Evolutionary conservation across 164 flowering plant genomes (phyloP).

Genomic region (Macadamia tetraphylla): DNA sequence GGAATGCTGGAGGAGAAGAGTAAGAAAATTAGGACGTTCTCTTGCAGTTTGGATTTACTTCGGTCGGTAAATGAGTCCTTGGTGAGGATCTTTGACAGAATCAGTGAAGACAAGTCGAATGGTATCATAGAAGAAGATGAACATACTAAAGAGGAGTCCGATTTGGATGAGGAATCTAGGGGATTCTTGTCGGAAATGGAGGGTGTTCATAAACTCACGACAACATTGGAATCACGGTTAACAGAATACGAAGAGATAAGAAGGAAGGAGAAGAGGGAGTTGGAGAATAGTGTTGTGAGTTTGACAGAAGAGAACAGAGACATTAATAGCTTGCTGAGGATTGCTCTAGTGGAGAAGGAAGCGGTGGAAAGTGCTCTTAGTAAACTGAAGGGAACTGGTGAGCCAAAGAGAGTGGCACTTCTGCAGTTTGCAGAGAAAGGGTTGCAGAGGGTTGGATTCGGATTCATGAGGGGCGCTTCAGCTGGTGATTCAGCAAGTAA

Average conservation of each 20-base stretch:
- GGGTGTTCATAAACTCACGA: constrained; percentile 20
- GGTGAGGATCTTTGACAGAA: constrained; percentile 25
- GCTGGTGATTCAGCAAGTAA: constrained; percentile 28
- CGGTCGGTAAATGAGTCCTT: constrained; percentile 29
- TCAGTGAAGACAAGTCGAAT: constrained; percentile 26
- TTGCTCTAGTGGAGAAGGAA: constrained; percentile 74
- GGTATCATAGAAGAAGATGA: constrained; percentile 7
- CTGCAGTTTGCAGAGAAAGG: constrained; percentile 64
- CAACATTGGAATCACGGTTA: constrained; percentile 29
- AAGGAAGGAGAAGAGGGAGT: constrained; percentile 60
- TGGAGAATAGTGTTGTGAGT: constrained; percentile 72
- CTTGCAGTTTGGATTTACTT: constrained; percentile 14
- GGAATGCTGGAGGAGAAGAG: constrained; percentile 22
- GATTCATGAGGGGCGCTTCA: constrained; percentile 59
- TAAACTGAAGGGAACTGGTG: constrained; percentile 49
- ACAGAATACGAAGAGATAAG: constrained; percentile 30
- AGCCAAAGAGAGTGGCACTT: constrained; percentile 54
- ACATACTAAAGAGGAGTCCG: constrained; percentile 3
- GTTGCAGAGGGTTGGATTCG: constrained; percentile 68
- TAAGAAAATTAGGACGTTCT: constrained; percentile 12
- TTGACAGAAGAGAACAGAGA: constrained; percentile 84
- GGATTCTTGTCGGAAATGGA: constrained; percentile 13
- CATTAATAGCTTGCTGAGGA: constrained; percentile 48
- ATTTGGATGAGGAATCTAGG: constrained; percentile 26
- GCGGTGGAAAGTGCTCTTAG: constrained; percentile 54